phyloP scores from a whole-genome alignment of 352 stramenopile species.

The Pythium dissotocum region DNA sequence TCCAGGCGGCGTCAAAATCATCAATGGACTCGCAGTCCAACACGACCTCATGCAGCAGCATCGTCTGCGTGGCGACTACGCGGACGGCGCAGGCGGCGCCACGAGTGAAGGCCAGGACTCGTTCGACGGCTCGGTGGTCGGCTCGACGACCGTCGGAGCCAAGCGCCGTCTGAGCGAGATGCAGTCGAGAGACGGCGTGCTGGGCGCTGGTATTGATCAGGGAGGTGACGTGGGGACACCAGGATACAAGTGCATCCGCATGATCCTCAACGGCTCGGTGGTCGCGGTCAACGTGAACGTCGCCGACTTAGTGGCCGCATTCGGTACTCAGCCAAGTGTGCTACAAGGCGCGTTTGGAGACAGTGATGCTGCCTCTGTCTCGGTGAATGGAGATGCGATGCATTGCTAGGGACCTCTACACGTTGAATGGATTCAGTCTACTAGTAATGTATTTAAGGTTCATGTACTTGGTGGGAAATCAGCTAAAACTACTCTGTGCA shows the following conservation, averaged over 20 bases:
- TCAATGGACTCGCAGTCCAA: conserved; percentile 24
- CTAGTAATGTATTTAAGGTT: conserved; percentile 12
- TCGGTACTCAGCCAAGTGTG: conserved; percentile 5
- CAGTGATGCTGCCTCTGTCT: background rate
- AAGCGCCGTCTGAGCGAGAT: conserved; percentile 26
- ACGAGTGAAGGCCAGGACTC: background rate
- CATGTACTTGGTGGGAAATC: conserved; percentile 8
- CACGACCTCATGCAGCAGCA: conserved; percentile 24
- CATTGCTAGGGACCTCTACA: background rate
- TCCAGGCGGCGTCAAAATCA: conserved; percentile 18
- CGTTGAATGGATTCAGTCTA: background rate
- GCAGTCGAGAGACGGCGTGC: conserved; percentile 6
- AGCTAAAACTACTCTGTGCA: background rate
- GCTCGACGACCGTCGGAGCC: background rate
- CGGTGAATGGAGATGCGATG: conserved; percentile 1
- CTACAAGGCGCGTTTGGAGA: background rate
- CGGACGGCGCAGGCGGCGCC: background rate
- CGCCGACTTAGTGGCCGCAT: conserved; percentile 45
- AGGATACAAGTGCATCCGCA: conserved; percentile 65
- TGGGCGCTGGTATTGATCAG: background rate
- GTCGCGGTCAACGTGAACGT: conserved; percentile 76
- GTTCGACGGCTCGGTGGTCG: background rate
- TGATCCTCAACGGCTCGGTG: conserved; percentile 70
- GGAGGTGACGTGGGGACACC: background rate
- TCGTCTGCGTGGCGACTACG: conserved; percentile 5